phyloP scores from a whole-genome alignment of 176 grass and related monocot genomes.

The Cenchrus americanus region DNA sequence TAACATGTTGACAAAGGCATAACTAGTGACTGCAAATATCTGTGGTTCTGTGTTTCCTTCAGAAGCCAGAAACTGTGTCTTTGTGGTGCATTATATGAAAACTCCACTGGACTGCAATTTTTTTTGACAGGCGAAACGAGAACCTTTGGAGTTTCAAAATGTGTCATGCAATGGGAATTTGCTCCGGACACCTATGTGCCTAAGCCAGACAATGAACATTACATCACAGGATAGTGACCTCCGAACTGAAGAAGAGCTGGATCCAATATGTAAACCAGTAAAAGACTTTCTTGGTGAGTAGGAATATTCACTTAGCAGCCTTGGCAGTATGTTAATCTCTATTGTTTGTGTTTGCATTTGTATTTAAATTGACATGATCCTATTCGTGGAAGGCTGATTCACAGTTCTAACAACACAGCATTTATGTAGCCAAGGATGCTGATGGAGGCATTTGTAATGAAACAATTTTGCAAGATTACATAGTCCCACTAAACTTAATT shows the following conservation, averaged over 20 bases:
- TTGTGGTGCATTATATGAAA: not conserved
- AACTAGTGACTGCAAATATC: not conserved
- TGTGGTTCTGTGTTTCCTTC: not conserved
- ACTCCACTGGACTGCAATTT: slow-evolving; percentile 1
- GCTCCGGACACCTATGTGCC: slow-evolving; percentile 50
- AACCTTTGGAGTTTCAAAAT: slow-evolving; percentile 70
- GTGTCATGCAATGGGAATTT: slow-evolving; percentile 58
- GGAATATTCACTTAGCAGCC: not conserved
- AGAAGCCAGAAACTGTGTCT: not conserved
- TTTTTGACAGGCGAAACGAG: slow-evolving; percentile 69
- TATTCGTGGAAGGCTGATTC: slow-evolving; percentile 22
- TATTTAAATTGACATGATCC: slow-evolving; percentile 24
- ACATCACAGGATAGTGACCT: slow-evolving; percentile 17
- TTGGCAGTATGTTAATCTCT: slow-evolving; percentile 10
- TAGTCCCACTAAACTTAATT: slow-evolving; percentile 79
- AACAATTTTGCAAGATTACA: slow-evolving; percentile 48
- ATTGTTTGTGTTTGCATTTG: slow-evolving; percentile 5
- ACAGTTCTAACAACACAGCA: not conserved
- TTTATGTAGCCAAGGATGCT: slow-evolving; percentile 46
- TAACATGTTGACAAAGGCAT: slow-evolving; percentile 13
- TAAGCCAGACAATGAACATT: slow-evolving; percentile 34
- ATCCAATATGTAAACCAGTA: slow-evolving; percentile 61
- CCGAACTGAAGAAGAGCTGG: slow-evolving; percentile 43
- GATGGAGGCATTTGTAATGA: slow-evolving; percentile 38
- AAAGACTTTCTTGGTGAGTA: slow-evolving; percentile 59